phyloP scores from a whole-genome alignment of 2,329 filamentous ascomycete genomes.

The Thermothelomyces thermophilus region DNA sequence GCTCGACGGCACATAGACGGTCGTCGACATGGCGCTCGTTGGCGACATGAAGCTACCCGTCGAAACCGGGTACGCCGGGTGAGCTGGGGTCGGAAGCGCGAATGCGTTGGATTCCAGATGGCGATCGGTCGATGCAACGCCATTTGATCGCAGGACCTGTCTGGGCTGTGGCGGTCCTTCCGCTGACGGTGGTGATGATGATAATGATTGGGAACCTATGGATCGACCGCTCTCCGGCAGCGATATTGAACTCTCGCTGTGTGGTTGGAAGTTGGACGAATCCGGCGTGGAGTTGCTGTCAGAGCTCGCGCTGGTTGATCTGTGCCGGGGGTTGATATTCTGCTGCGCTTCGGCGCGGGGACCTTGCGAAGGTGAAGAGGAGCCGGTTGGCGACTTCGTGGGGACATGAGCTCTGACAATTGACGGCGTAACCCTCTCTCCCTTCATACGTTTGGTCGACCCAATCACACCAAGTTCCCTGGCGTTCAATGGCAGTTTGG shows the following conservation, averaged over 20 bases:
- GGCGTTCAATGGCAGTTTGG: constrained; percentile 20
- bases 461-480: constrained; percentile 19
- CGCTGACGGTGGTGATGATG: too few relatives aligned
- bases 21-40: not conserved
- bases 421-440: not conserved
- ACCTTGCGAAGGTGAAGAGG: not conserved
- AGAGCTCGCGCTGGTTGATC: constrained; percentile 7
- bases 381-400: not conserved
- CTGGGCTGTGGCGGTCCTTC: not conserved
- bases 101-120: not conserved
- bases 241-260: constrained; percentile 6
- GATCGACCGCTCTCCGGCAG: not conserved
- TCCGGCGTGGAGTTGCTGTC: constrained; percentile 9
- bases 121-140: not conserved
- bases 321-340: not conserved
- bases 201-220: not conserved
- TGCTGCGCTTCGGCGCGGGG: not conserved
- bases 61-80: not conserved
- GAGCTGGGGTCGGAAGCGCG: not conserved
- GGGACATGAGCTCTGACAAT: not conserved
- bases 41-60: constrained; percentile 1
- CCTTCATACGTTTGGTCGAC: constrained; percentile 18
- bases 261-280: constrained; percentile 2
- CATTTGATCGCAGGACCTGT: not conserved
- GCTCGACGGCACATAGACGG: not conserved